Base-by-base conservation (phyloP, 208 protist species). In the Acanthamoeba sp. region DNA sequence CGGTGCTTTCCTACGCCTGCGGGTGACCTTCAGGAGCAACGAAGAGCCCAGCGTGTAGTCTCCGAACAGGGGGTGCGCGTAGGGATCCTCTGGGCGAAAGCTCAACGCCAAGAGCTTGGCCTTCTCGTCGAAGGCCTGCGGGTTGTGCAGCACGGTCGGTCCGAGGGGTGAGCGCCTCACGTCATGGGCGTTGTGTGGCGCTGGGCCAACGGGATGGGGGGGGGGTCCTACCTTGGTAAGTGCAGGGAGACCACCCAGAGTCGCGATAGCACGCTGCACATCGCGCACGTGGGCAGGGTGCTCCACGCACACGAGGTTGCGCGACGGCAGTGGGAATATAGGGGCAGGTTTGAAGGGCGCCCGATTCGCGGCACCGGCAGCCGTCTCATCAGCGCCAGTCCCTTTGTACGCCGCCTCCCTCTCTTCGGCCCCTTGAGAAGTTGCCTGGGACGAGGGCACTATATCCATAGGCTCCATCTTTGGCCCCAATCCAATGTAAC, bases 11-110 rank as follows among this genome's bases (percentile, higher is more conserved):
- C 24, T 64, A 27, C 57, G 50, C 10, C 36, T 34, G 85, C 85
- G 85, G 24, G 85, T 91, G 57, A 91, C 85, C 32, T 91, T 91
- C 18, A 91, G 55, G 38, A 91, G 85, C 1, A 91, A 55, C 22
- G 50, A 73, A 10, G 85, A 91, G 57, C 57, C 50, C 36, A 91
- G 57, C n/a, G 85, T 73, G 85, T 91, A 73, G 59, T 91, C 85
- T 0, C 57, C 85, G 29, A 91, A 91, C 18, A 91, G 29, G 7
- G 85, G 85, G 55, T 71, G 85, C 6, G 57, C 16, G 59, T 73
- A 91, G 57, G 85, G 85, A 16, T 91, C 85, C 85, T 91, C 85
- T 18, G 85, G 85, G 7, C 85, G 85, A 48, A 91, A 91, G 34
- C 85, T 52, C n/a, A 91, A 55, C 59, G 38, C 59, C 85, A 91